phyloP scores from a whole-genome alignment of 257 asterid genomes.

The Solanum etuberosum region DNA sequence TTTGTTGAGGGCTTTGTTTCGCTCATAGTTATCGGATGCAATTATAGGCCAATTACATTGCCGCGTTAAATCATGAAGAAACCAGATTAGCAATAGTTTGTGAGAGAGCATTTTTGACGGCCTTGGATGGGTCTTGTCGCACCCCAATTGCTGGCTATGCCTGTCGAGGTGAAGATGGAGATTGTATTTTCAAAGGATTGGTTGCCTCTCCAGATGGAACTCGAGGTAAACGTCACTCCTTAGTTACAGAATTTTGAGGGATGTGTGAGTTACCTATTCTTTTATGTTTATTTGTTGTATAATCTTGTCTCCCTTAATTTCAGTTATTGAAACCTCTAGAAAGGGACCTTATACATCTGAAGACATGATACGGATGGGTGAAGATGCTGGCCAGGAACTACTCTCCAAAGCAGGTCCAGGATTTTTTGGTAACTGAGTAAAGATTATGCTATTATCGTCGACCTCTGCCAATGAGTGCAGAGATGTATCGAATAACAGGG shows the following conservation, averaged over 20 bases:
- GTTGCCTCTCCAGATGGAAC: constrained; percentile 95
- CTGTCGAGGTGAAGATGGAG: constrained; percentile 53
- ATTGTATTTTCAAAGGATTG: constrained; percentile 65
- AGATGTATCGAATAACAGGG: neutral
- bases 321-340: constrained; percentile 83
- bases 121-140: constrained; percentile 87
- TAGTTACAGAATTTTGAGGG: neutral
- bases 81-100: constrained; percentile 82
- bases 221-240: constrained; percentile 30
- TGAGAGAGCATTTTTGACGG: constrained; percentile 81
- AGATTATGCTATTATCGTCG: neutral
- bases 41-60: constrained; percentile 59
- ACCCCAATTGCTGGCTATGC: constrained; percentile 97
- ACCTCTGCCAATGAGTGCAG: neutral
- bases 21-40: neutral
- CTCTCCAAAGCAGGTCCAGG: constrained; percentile 76
- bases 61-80: constrained; percentile 88
- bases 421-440: constrained; percentile 36
- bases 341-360: constrained; percentile 52
- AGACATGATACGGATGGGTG: constrained; percentile 78
- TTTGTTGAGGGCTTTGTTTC: neutral
- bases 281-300: neutral
- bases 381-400: constrained; percentile 90
- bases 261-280: neutral
- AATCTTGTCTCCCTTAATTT: neutral